Evolutionary conservation across 306 rosid genomes (phyloP), one percentile per base, ranked within the genome.

Genomic region (Lotus japonicus): DNA sequence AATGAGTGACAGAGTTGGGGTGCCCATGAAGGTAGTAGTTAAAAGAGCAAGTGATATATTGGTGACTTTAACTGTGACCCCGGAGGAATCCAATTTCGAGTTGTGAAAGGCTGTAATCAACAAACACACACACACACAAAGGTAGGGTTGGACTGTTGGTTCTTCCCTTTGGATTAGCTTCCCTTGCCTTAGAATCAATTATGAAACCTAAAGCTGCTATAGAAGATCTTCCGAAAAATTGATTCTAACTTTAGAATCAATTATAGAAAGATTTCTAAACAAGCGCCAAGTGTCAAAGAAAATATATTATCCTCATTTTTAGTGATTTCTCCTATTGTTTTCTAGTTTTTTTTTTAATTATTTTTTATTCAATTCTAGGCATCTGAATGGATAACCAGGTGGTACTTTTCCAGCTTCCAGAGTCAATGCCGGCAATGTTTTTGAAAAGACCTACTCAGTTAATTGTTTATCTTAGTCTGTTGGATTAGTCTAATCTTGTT

Each of bases 1-100:
- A 60, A 80, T 94, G 92, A 88, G 80, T 35, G 95, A 90, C 77
- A 81, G 73, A 75, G 84, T 86, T n/a, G 89, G 97, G 49, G 77
- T 75, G 44, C 84, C 95, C 54, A 21, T 94, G 36, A 81, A 81
- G 80, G 92, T 80, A 14, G 68, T 82, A 16, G 88, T 88, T 39
- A 88, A 74, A 77, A 79, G 97, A 68, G 86, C 73, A 2, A 53
- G 56, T 13, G 80, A 86, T 57, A 60, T 64, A 54, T 58, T 62
- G 23, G 84, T 61, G 12, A 86, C 86, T 6, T 70, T 94, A 45
- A 94, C 82, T 7, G 96, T 94, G 33, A 81, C 66, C 11, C 95
- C 96, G 0, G 95, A 80, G 85, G 97, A 90, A 48, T 75, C 83
- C 77, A 84, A 81, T 80, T 75, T 82, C 10, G 83, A 81, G 11